Base-by-base conservation (phyloP, 73 alveolate species). In the Stentor roeselii region DNA sequence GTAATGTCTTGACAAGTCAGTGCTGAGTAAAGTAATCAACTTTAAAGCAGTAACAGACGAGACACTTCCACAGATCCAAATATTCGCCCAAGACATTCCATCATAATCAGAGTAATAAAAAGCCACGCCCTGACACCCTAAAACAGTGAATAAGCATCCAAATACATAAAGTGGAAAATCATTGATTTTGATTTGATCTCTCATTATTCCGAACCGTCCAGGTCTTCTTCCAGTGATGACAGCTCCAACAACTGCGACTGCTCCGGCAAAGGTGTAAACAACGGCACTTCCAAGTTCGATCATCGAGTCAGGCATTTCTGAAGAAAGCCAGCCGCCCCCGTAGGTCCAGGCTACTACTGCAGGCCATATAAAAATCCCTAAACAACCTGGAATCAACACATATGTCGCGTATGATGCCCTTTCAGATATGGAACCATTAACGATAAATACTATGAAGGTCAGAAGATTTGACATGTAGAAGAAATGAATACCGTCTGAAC, bases 221-320 rank as follows among this genome's bases (percentile, higher is more conserved):
- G 37, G 27, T 32, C 80, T 67, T 67, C 80, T 67, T 67, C 80
- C 80, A 27, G 80, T 21, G 14, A 67, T 30, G 14, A 67, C 80
- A 67, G 80, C 80, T 67, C 80, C 80, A 21, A 34, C 37, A 67
- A 67, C 2, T 21, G 41, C 80, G 34, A 67, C 21, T 0, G 41
- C 80, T 0, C 80, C 80, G 14, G 80, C 80, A 1, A 67, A 21
- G 21, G 37, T 21, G 34, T 21, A 67, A 21, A 67, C 37, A 21
- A 67, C 37, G 34, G 80, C 37, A 27, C 50, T 21, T 2, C 80
- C 80, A 30, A 30, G 14, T 21, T 67, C 80, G 21, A 67, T 32
- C 80, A 67, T 67, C 21, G 50, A 15, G 0, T n/a, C 80, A 27
- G n/a, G 41, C n/a, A 67, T 21, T 30, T n/a, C 80, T 67, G 21